Evolutionary conservation across 2,329 filamentous ascomycete species (phyloP).

Genomic region (Uncinocarpus reesii): DNA sequence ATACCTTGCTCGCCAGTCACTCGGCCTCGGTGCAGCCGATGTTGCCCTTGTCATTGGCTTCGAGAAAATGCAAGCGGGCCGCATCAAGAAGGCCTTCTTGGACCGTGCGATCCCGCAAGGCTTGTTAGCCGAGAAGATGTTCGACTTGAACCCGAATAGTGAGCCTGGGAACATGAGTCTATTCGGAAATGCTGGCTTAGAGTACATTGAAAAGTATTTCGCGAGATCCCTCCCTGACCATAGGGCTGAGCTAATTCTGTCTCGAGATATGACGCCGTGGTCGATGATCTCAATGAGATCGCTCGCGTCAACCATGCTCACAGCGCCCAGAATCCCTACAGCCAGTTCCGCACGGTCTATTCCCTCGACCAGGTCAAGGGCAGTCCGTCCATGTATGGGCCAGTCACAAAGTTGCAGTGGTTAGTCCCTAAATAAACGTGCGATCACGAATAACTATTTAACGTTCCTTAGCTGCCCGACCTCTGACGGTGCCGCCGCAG

Average conservation of each 20-base stretch:
- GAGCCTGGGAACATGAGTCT: conserved; percentile 17
- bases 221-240: too few species aligned
- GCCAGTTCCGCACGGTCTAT: conserved; percentile 18
- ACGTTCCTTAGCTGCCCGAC: conserved; percentile 19
- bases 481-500: conserved; percentile 18
- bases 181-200: conserved; percentile 19
- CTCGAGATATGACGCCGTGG: conserved; percentile 18
- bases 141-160: conserved; percentile 16
- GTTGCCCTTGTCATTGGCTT: conserved; percentile 22
- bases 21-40: conserved; percentile 18
- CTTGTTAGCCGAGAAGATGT: conserved; percentile 14
- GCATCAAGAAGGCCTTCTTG: conserved; percentile 15
- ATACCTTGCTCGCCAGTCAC: conserved; percentile 18
- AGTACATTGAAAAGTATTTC: conserved; percentile 20
- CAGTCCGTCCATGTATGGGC: conserved; percentile 15
- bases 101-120: conserved; percentile 17
- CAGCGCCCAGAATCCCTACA: conserved; percentile 18
- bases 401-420: conserved; percentile 17
- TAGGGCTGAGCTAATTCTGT: not conserved
- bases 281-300: conserved; percentile 19
- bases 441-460: too few species aligned
- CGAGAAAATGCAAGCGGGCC: conserved; percentile 21
- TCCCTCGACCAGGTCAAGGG: conserved; percentile 18
- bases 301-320: conserved; percentile 19
- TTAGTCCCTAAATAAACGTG: not conserved